Conservation (phyloP, 441 rosid genomes). For the Gossypium schwendimanii region DNA sequence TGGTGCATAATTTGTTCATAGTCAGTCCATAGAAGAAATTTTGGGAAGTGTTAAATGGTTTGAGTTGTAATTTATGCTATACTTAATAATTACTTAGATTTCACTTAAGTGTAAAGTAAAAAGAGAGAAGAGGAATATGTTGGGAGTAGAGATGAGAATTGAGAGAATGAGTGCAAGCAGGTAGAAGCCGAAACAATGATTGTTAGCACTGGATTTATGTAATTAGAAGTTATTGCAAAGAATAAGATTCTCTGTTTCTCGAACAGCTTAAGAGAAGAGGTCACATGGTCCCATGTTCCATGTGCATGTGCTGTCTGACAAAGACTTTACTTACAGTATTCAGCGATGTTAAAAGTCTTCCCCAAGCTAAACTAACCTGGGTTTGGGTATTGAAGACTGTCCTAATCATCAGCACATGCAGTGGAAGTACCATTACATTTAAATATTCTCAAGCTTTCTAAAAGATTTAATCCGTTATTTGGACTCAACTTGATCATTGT, state of each 20-base stretch:
- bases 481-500: too few relatives aligned
- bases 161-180: slow-evolving; percentile 1
- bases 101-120: slow-evolving; percentile 8
- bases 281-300: slow-evolving; percentile 73
- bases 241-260: slow-evolving; percentile 24
- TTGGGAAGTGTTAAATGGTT: not conserved
- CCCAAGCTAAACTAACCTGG: slow-evolving; percentile 13
- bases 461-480: too few relatives aligned
- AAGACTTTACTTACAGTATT: slow-evolving; percentile 59
- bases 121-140: slow-evolving; percentile 17
- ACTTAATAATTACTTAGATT: not conserved
- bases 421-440: slow-evolving; percentile 16
- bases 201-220: slow-evolving; percentile 26
- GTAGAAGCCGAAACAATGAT: slow-evolving; percentile 33
- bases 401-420: slow-evolving; percentile 28
- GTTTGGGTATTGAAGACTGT: slow-evolving; percentile 14
- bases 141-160: slow-evolving; percentile 17
- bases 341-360: slow-evolving; percentile 23
- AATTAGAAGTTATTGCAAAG: slow-evolving; percentile 35
- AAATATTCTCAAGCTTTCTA: not conserved
- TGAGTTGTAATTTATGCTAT: slow-evolving; percentile 16
- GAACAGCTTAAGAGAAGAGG: slow-evolving; percentile 19
- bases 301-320: slow-evolving; percentile 69
- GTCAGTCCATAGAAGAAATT: slow-evolving; percentile 3
- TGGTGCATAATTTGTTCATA: slow-evolving; percentile 13